Evolutionary conservation across 2,329 filamentous ascomycete genomes (phyloP), one percentile per base, ranked within the genome.

Genomic region (Raffaelea ambrosiae): DNA sequence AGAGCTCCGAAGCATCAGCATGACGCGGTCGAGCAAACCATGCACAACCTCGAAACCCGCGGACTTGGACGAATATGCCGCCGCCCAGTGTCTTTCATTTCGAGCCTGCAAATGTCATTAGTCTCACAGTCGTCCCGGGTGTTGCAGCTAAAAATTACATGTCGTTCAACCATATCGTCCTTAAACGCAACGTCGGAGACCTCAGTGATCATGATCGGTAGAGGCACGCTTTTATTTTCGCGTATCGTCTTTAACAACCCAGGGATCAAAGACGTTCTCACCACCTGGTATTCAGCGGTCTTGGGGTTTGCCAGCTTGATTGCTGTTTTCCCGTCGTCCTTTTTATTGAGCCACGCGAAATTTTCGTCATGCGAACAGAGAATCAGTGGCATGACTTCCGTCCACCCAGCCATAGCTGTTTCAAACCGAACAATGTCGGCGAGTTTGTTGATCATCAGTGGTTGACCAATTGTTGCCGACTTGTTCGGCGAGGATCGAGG

Each of bases 361-460:
- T 98, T 98, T 75, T 98, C 93, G 61, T 97, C 91, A 65, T 96
- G 89, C 41, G 88, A 95, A 75, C 93, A 98, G 48, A 98, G 80
- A 57, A 95, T 97, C 23, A 98, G 76, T 22, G 93, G 91, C 79
- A 98, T 84, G 48, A 95, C 91, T 71, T 98, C 93, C 48, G 81
- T 84, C 93, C 93, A 98, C 51, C 93, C 93, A 5, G 91, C 85
- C 81, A 95, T 93, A 47, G 90, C 91, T 44, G 86, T 80, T 66
- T 98, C 93, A 47, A 83, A 71, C 47, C 93, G 85, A 51, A 97
- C 80, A 56, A 97, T 95, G 60, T 98, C 94, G 52, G 78, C 78
- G 38, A 98, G 83, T 70, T 96, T 97, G 76, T 98, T 98, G 68
- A 98, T 84, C 51, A 82, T 79, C 10, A 97, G 76, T 10, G 90